phyloP scores from a whole-genome alignment of 2,329 filamentous ascomycete genomes.

The Ustulina deusta region DNA sequence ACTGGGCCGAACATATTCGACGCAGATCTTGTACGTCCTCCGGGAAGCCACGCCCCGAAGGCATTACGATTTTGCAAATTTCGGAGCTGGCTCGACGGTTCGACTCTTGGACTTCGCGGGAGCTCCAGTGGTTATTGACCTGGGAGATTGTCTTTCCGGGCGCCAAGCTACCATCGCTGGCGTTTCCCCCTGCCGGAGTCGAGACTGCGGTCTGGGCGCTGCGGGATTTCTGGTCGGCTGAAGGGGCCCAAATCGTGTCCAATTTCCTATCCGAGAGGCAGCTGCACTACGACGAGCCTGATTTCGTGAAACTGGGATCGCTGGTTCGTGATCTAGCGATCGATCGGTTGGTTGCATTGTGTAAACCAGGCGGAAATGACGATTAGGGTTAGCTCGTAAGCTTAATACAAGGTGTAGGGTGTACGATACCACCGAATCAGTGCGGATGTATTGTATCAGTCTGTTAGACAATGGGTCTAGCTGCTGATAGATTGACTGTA shows the following conservation, averaged over 20 bases:
- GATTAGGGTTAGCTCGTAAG: too few relatives aligned
- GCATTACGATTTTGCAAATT: constrained; percentile 39
- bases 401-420: too few relatives aligned
- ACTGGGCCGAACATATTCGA: constrained; percentile 38
- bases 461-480: too few relatives aligned
- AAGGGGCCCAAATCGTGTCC: constrained; percentile 32
- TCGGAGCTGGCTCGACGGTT: constrained; percentile 33
- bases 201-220: constrained; percentile 35
- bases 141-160: constrained; percentile 43
- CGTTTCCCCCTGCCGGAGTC: constrained; percentile 2
- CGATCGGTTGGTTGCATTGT: too few relatives aligned
- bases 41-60: constrained; percentile 27
- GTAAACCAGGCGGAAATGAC: too few relatives aligned
- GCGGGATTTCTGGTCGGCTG: constrained; percentile 38
- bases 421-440: too few relatives aligned
- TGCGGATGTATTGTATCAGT: too few relatives aligned
- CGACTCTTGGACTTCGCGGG: constrained; percentile 24
- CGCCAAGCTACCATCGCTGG: constrained; percentile 15
- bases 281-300: too few relatives aligned
- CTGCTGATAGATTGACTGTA: too few relatives aligned
- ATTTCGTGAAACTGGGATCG: too few relatives aligned
- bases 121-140: constrained; percentile 40
- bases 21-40: constrained; percentile 26
- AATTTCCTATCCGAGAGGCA: constrained; percentile 26
- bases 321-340: too few relatives aligned